Evolutionary conservation across 805 yeast species (phyloP).

Genomic region (Blastobotrys muscicola): DNA sequence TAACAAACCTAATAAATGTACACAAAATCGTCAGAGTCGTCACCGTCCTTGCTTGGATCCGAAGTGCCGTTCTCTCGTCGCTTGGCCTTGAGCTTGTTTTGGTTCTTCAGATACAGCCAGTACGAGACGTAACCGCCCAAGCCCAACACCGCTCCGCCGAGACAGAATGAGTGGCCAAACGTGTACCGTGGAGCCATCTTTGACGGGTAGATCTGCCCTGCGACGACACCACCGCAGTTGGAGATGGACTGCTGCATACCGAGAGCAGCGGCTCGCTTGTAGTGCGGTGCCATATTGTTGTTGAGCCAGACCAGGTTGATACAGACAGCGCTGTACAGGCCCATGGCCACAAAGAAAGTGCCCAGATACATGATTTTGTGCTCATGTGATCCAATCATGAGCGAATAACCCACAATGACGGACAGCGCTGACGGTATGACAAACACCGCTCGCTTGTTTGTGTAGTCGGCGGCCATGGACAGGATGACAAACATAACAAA

Average conservation of each 20-base stretch:
- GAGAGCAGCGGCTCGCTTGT: slow-evolving; percentile 34
- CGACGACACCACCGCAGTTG: too few relatives aligned
- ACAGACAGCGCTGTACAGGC: slow-evolving; percentile 30
- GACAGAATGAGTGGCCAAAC: too few relatives aligned
- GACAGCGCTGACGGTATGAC: not conserved
- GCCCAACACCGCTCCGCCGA: too few relatives aligned
- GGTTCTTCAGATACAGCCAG: too few relatives aligned
- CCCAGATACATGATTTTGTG: slow-evolving; percentile 1
- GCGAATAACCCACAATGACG: not conserved
- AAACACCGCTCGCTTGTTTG: not conserved
- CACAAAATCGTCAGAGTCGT: too few relatives aligned
- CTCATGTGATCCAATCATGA: slow-evolving; percentile 1
- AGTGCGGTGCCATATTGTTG: slow-evolving; percentile 33
- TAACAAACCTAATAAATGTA: too few relatives aligned
- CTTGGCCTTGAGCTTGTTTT: too few relatives aligned
- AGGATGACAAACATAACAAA: slow-evolving; percentile 35
- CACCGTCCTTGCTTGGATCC: too few relatives aligned
- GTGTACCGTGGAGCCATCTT: too few relatives aligned
- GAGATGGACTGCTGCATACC: slow-evolving; percentile 16
- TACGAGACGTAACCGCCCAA: too few relatives aligned
- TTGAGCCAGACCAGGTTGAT: slow-evolving; percentile 36
- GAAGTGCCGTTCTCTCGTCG: too few relatives aligned
- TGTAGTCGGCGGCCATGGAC: slow-evolving; percentile 3
- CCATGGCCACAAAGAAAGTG: slow-evolving; percentile 7
- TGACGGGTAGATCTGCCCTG: too few relatives aligned